phyloP scores from a whole-genome alignment of 2,329 filamentous ascomycete species.

The Colletotrichum agaves region DNA sequence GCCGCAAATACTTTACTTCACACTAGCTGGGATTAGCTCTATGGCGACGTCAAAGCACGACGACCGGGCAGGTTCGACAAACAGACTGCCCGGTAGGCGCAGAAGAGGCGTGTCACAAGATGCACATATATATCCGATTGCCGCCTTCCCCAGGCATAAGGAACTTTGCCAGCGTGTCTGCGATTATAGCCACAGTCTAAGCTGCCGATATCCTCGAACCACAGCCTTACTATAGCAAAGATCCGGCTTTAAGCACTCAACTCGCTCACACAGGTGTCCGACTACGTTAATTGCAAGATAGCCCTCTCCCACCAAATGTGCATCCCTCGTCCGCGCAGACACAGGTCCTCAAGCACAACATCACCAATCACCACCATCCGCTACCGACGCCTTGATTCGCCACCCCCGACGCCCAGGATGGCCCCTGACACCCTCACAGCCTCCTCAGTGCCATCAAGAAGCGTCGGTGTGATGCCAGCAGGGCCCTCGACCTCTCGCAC shows the following conservation, averaged over 20 bases:
- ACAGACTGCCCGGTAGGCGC: not conserved
- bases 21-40: not conserved
- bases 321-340: constrained; percentile 32
- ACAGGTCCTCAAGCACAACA: constrained; percentile 11
- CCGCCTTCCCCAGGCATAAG: constrained; percentile 2
- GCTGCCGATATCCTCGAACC: not conserved
- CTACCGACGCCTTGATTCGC: constrained; percentile 30
- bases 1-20: not conserved
- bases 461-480: not conserved
- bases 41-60: not conserved
- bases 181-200: not conserved
- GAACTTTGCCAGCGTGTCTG: not conserved
- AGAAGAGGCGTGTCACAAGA: not conserved
- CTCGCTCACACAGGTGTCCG: not conserved
- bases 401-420: constrained; percentile 28
- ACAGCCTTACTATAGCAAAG: not conserved
- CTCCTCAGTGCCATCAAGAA: not conserved
- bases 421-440: constrained; percentile 14
- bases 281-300: not conserved
- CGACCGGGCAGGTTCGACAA: not conserved
- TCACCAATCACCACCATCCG: constrained; percentile 16
- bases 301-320: constrained; percentile 30
- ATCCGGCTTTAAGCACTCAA: not conserved
- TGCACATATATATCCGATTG: constrained; percentile 15
- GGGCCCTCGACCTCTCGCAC: not conserved